Base-by-base conservation (phyloP, 2,329 filamentous ascomycete genomes). In the Leptographium galeiforme region DNA sequence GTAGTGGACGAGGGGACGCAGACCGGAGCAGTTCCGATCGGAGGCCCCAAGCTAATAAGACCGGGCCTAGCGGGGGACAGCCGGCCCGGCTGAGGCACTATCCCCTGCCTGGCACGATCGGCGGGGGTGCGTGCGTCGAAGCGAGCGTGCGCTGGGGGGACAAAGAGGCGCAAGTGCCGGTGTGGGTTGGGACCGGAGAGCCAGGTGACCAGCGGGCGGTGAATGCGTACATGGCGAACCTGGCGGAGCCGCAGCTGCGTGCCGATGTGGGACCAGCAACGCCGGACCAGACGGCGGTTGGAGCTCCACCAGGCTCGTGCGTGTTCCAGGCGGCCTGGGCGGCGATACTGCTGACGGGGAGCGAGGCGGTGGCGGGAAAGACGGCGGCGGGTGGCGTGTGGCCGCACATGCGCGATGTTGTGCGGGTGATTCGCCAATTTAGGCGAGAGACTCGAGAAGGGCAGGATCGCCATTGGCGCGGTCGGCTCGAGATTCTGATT, bases 251-350 rank as follows among this genome's bases (percentile, higher is more conserved):
- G 1, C 56, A 58, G 4, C 56, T 77, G 13, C 64, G 65, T n/a
- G 57, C 61, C 25, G 58, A 61, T 32, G 59, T 76, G 16, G 72
- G 69, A 1, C 74, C 75, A 5, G 73, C 67, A 6, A 72, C 71
- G 8, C 74, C 76, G 13, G 64, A 66, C 19, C 78, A 81, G 52
- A 64, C 76, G 16, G 63, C 61, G 2, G 74, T 74, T 0, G 78
- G 78, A 1, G 75, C 72, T 6, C 77, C 77, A 6, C 48, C 62
- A 0, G 64, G 67, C 0, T 64, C 67, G 1, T 71, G 69, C 53
- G 62, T 81, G 41, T 80, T 74, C 58, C 66, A 72, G 33, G 69
- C 67, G 1, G 77, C 77, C 0, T 81, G 78, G 78, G 69, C 72
- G 55, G 68, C 67, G 6, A 72, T 77, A 51, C 55, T 77, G 56